Percentiles rank a stretch among this genome's conserved stretches.
These are phyloP conservation scores for Cladophialophora yegresii DNA, from an alignment of 2,329 filamentous ascomycete genomes.

Conservation along the genomic window DNA sequence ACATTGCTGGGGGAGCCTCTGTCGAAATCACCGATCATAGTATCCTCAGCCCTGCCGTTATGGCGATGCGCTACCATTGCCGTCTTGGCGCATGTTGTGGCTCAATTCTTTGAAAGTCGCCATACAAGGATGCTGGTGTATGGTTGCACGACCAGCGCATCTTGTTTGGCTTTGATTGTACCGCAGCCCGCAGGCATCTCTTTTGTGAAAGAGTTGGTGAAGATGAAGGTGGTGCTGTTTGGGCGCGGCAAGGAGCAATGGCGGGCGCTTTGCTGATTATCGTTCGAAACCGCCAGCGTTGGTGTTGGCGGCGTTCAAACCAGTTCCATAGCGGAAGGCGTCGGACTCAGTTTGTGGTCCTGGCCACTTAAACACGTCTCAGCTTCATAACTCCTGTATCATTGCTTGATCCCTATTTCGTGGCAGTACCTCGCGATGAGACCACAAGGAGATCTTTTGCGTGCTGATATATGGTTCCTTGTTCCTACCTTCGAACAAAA, in stretches of 20 bases:
- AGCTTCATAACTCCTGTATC: background rate
- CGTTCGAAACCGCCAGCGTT: background rate
- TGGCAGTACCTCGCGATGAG: background rate
- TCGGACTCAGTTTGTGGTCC: background rate
- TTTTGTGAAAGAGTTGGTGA: background rate
- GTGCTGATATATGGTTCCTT: background rate
- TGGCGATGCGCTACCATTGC: conserved; percentile 11
- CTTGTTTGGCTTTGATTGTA: background rate
- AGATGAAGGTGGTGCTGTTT: background rate
- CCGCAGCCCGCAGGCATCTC: background rate
- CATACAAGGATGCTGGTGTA: conserved; percentile 9
- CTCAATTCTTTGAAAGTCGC: conserved; percentile 10
- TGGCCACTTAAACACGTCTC: background rate
- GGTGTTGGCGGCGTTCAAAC: background rate
- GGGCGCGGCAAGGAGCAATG: background rate
- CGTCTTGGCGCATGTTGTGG: conserved; percentile 8
- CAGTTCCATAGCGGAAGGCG: background rate
- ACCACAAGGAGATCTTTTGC: background rate
- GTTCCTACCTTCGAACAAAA: background rate
- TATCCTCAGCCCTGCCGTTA: background rate
- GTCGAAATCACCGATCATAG: background rate
- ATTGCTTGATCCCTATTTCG: background rate
- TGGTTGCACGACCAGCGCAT: conserved; percentile 18
- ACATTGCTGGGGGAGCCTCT: too few species aligned
- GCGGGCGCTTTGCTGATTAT: background rate